Base-by-base conservation (phyloP, 306 rosid species). In the Malus asiatica region DNA sequence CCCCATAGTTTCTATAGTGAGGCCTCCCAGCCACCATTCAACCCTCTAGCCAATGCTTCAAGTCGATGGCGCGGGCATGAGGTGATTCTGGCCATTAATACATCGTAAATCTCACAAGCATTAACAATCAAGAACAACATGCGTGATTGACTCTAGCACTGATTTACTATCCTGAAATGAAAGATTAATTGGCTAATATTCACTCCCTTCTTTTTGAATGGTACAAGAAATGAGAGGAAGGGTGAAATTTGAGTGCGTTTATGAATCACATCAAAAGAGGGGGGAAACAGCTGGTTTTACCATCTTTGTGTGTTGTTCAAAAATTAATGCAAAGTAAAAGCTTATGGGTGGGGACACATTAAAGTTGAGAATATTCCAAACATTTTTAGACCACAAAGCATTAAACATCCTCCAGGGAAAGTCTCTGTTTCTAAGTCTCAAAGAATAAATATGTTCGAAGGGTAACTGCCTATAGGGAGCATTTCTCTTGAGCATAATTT, bases 271-370 rank as follows among this genome's bases (percentile, higher is more conserved):
- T 63, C 67, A 63, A 63, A 29, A 63, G 42, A 29, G 42, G 42
- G 11, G 68, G 77, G 19, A 35, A 46, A 29, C 70, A 74, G 70
- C 46, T 74, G 77, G 61, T 45, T 62, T 73, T 62, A 45, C 46
- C 61, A 74, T 29, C 15, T 45, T 27, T 62, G 13, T 62, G 13
- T 68, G 32, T 42, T 42, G 53, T 23, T 68, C 27, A 22, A 68
- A 68, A 68, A 40, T 68, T 19, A 63, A 66, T 4, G 70, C 59
- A 63, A 45, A 45, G 70, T 5, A 20, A 61, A 73, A 15, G 18
- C 19, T 60, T 12, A 12, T 70, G 53, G 76, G 29, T n/a, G 71
- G 30, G 53, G 55, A 68, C 42, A 22, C 53, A 40, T 59, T 38
- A 73, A 59, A 73, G 55, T 73, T 15, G n/a, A 30, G 70, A 74